Evolutionary conservation across 2,329 filamentous ascomycete species (phyloP), one percentile per base, ranked within the genome.

Genomic region (Fonsecaea monophora): DNA sequence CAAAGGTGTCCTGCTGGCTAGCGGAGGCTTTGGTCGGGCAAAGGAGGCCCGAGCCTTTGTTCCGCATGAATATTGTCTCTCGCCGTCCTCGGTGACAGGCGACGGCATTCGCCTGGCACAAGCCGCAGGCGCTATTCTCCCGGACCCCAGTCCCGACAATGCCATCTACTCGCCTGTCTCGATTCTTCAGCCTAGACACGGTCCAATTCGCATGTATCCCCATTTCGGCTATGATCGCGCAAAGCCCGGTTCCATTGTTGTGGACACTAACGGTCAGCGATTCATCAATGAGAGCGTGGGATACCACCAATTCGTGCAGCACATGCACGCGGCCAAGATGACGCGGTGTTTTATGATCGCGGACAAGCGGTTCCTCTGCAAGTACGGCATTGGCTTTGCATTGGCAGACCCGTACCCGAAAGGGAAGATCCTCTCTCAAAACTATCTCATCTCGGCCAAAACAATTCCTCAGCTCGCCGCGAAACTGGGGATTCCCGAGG

Each of bases 241-340:
- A 1, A 69, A 73, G 13, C 78, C 78, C 30, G 75, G 76, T 68
- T 74, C 71, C 2, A 76, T 80, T 53, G 76, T 79, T 25, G 77
- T 80, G 25, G 77, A 79, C 64, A 61, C 68, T 10, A 53, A 64
- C 10, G 78, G 76, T 9, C 56, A 72, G 45, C 73, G 78, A 10
- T 80, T 79, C 68, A 68, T 74, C 58, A 78, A 79, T 67, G 78
- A 80, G 71, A 68, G 77, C 0, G 70, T 74, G 57, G 66, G 70
- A 30, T 79, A 80, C 65, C 74, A 71, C 3, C 70, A 73, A 9
- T n/a, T 64, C 2, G 55, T 54, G 15, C 42, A 21, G 3, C 53
- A 25, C 32, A 59, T 40, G n/a, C 64, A 66, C n/a, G 32, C 35
- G 18, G 38, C 60, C 18, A 53, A 53, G 12, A 40, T 66, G 25